Evolutionary conservation across 768 basidiomycete genomes (phyloP).

Genomic region (Boletellus emodensis): DNA sequence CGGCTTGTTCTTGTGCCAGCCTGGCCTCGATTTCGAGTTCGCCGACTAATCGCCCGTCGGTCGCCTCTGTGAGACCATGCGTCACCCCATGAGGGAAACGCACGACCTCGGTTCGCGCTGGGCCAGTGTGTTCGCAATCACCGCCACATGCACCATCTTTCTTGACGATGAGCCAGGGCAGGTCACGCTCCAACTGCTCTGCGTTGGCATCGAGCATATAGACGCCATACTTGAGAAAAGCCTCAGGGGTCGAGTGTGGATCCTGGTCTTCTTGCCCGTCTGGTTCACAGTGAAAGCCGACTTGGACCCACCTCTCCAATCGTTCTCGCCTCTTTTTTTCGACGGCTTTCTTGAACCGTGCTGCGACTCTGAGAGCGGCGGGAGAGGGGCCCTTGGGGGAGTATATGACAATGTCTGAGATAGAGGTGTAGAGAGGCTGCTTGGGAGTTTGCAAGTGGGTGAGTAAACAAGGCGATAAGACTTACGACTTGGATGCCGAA

Average conservation of each 20-base stretch:
- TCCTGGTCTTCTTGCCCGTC: conserved; percentile 14
- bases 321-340: conserved; percentile 55
- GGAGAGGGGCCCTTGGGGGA: conserved; percentile 62
- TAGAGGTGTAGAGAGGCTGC: conserved; percentile 78
- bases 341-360: conserved; percentile 62
- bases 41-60: conserved; percentile 25
- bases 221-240: conserved; percentile 30
- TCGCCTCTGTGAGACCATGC: conserved; percentile 29
- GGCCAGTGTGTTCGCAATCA: conserved; percentile 12
- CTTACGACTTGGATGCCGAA: conserved; percentile 87
- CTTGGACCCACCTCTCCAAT: conserved; percentile 19
- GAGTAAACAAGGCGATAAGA: conserved; percentile 16
- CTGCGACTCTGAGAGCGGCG: conserved; percentile 56
- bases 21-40: conserved; percentile 23
- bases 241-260: conserved; percentile 21
- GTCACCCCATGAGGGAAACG: background rate
- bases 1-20: conserved; percentile 3
- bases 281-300: conserved; percentile 9
- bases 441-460: conserved; percentile 5
- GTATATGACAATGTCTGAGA: conserved; percentile 90
- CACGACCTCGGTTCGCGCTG: background rate
- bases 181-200: conserved; percentile 24
- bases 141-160: conserved; percentile 27
- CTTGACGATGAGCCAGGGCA: conserved; percentile 27
- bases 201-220: conserved; percentile 30